Evolutionary conservation across 2,329 filamentous ascomycete genomes (phyloP).

Genomic region (Paradendryphiella salina): DNA sequence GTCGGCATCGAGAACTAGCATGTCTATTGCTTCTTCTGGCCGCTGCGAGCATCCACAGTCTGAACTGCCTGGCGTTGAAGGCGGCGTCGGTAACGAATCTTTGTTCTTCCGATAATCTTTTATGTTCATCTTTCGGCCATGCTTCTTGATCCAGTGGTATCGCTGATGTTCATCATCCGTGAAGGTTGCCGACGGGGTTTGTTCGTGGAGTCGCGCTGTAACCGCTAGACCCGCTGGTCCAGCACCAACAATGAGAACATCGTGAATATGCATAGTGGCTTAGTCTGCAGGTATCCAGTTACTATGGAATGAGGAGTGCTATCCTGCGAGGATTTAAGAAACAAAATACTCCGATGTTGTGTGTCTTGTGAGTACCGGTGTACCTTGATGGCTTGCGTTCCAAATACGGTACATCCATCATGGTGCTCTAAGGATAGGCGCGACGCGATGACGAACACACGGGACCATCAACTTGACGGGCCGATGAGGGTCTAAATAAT

Average conservation of each 20-base stretch:
- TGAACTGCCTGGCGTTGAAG: conserved; percentile 26
- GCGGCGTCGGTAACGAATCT: conserved; percentile 32
- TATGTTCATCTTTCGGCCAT: conserved; percentile 62
- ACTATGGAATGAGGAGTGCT: not conserved
- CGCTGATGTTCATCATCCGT: conserved; percentile 80
- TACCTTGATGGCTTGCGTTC: conserved; percentile 29
- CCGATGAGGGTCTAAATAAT: not conserved
- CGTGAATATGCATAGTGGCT: conserved; percentile 51
- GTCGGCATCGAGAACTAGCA: conserved; percentile 67
- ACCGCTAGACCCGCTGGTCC: conserved; percentile 76
- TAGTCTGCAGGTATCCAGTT: not conserved
- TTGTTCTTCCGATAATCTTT: conserved; percentile 56
- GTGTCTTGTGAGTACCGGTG: conserved; percentile 5
- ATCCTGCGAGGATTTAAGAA: not conserved
- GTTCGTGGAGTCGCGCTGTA: conserved; percentile 71
- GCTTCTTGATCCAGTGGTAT: conserved; percentile 76
- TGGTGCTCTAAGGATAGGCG: conserved; percentile 24
- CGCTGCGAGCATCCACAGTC: conserved; percentile 22
- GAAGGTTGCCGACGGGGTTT: conserved; percentile 76
- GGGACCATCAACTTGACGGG: not conserved
- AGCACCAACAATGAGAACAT: conserved; percentile 72
- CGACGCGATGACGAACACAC: conserved; percentile 2
- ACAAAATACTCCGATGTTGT: not conserved
- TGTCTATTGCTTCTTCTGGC: conserved; percentile 24
- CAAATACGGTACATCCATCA: conserved; percentile 23